These are phyloP conservation scores for Neonectria hederae DNA, from an alignment of 2,329 filamentous ascomycete species.

Conservation along the genomic window DNA sequence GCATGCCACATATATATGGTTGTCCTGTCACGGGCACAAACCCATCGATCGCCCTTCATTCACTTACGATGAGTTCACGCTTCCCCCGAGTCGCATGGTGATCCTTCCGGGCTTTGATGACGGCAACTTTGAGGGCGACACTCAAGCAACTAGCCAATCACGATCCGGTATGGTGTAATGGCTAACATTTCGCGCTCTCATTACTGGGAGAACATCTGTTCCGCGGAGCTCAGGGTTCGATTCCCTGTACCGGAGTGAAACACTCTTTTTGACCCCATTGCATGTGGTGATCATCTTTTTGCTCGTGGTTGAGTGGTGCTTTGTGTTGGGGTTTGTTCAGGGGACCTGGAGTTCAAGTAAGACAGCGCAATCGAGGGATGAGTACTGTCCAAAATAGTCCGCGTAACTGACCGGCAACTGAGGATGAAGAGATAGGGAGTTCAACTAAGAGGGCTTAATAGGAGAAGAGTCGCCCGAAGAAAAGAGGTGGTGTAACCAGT, in stretches of 20 bases:
- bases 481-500: too few relatives aligned
- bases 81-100: too few relatives aligned
- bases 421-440: neutral
- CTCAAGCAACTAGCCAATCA: neutral
- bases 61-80: too few relatives aligned
- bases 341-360: too few relatives aligned
- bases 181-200: slow-evolving; percentile 48
- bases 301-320: neutral
- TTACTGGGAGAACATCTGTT: slow-evolving; percentile 33
- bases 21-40: too few relatives aligned
- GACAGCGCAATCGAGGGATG: too few relatives aligned
- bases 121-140: neutral
- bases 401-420: neutral
- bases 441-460: too few relatives aligned
- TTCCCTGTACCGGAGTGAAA: slow-evolving; percentile 40
- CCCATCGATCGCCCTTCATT: too few relatives aligned
- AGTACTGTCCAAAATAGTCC: too few relatives aligned
- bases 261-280: neutral
- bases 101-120: neutral
- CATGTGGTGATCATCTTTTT: neutral
- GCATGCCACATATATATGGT: too few relatives aligned
- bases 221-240: slow-evolving; percentile 43
- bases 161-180: slow-evolving; percentile 47
- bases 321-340: neutral
- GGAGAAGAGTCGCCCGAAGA: too few relatives aligned